Evolutionary conservation across 225 moss, liverwort and hornwort genomes (phyloP).

Genomic region (Lunularia cruciata): DNA sequence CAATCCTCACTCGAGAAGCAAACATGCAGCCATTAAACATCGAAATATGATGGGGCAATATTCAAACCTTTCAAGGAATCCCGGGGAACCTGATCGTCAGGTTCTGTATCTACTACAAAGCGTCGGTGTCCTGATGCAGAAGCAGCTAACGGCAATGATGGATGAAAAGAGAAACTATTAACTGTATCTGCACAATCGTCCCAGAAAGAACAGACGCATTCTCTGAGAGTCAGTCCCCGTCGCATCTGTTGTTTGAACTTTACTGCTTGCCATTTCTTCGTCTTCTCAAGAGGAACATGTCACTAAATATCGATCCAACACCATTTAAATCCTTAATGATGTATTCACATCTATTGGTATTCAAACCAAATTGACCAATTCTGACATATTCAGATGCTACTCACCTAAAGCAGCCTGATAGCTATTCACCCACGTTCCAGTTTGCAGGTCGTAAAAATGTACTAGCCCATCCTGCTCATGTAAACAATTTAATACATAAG

Average conservation of each 20-base stretch:
- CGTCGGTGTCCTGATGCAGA: constrained; percentile 97
- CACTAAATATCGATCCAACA: neutral
- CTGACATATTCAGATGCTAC: neutral
- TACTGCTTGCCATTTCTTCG: too few species aligned
- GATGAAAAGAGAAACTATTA: constrained; percentile 93
- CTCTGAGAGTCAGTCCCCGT: too few species aligned
- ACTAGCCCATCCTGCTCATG: constrained; percentile 81
- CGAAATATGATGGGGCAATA: neutral
- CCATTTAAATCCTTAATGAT: too few species aligned
- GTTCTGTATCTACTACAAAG: constrained; percentile 52
- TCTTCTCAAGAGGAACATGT: neutral
- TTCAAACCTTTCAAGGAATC: constrained; percentile 27
- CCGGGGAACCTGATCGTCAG: constrained; percentile 30
- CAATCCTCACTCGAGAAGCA: too few species aligned
- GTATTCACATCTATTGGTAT: neutral
- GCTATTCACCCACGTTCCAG: constrained; percentile 80
- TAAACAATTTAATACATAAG: too few species aligned
- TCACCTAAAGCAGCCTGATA: constrained; percentile 88
- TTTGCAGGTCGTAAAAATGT: constrained; percentile 85
- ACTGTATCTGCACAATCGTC: constrained; percentile 68
- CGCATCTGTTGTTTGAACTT: too few species aligned
- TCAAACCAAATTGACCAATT: neutral
- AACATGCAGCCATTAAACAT: too few species aligned
- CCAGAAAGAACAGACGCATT: neutral
- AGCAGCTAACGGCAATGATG: constrained; percentile 77